phyloP scores from a whole-genome alignment of 2,329 filamentous ascomycete species.

The Pseudofabraea citricarpa region DNA sequence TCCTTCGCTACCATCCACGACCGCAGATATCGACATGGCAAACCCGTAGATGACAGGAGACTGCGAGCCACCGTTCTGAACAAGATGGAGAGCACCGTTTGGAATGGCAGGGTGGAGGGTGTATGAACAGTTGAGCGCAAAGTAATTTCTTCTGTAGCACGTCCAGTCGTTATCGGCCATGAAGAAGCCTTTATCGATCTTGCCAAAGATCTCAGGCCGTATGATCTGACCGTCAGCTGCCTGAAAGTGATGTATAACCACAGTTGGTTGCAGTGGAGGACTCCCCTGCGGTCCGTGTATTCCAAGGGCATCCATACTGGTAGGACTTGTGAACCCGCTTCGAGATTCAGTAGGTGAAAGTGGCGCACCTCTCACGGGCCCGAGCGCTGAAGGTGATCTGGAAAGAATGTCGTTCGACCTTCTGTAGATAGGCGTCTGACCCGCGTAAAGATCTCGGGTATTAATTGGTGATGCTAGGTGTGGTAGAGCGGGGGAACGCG shows the following conservation, averaged over 20 bases:
- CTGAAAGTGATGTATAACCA: slow-evolving; percentile 41
- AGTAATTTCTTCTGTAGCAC: slow-evolving; percentile 71
- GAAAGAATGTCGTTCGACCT: slow-evolving; percentile 22
- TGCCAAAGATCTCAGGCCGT: slow-evolving; percentile 58
- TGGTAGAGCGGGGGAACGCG: slow-evolving; percentile 25
- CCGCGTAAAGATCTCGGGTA: slow-evolving; percentile 26
- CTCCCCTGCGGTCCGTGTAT: slow-evolving; percentile 15
- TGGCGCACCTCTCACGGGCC: slow-evolving; percentile 22
- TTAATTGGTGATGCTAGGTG: slow-evolving; percentile 24
- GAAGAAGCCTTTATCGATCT: slow-evolving; percentile 70
- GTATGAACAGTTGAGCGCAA: slow-evolving; percentile 62
- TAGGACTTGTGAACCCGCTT: slow-evolving; percentile 28
- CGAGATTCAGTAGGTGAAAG: slow-evolving; percentile 27
- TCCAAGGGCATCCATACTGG: slow-evolving; percentile 22
- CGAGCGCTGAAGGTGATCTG: slow-evolving; percentile 26
- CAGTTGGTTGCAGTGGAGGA: slow-evolving; percentile 32
- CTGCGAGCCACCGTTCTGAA: slow-evolving; percentile 17
- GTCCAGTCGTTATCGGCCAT: slow-evolving; percentile 64
- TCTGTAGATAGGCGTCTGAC: slow-evolving; percentile 24
- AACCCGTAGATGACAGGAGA: slow-evolving; percentile 46
- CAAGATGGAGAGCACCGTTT: slow-evolving; percentile 35
- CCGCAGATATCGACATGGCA: slow-evolving; percentile 62
- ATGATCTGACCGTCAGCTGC: slow-evolving; percentile 45
- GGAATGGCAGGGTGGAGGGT: slow-evolving; percentile 43
- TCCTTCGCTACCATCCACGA: slow-evolving; percentile 56